Conservation (phyloP, 139 green algal species). For the Nannochloris sp. region DNA sequence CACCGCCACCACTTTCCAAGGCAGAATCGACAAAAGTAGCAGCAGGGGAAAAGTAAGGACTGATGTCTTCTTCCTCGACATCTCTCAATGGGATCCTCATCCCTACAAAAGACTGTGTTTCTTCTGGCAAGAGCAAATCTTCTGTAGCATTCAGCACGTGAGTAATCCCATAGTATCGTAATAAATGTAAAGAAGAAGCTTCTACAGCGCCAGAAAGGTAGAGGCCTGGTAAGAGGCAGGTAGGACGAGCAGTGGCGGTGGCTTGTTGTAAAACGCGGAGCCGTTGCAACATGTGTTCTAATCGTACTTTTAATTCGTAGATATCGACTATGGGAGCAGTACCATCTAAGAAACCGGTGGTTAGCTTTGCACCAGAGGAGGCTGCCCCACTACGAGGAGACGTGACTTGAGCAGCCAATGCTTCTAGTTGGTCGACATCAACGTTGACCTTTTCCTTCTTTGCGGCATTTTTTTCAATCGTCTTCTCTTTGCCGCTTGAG, state of each 20-base stretch:
- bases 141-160: conserved; percentile 82
- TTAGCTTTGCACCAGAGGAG: conserved; percentile 32
- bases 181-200: conserved; percentile 59
- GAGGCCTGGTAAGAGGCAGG: conserved; percentile 44
- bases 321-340: conserved; percentile 70
- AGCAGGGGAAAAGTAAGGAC: conserved; percentile 37
- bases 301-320: conserved; percentile 80
- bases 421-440: too few species aligned
- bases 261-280: conserved; percentile 60
- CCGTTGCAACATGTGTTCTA: conserved; percentile 78
- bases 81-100: conserved; percentile 61
- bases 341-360: conserved; percentile 77
- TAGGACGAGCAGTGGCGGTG: conserved; percentile 39
- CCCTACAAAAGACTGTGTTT: not conserved
- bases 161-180: conserved; percentile 74
- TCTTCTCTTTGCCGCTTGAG: too few species aligned
- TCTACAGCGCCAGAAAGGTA: conserved; percentile 71
- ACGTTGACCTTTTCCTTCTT: too few species aligned
- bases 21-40: conserved; percentile 60
- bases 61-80: conserved; percentile 70
- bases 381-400: conserved; percentile 14
- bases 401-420: not conserved
- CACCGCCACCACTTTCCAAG: conserved; percentile 25
- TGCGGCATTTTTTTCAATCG: not conserved
- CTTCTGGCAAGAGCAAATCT: conserved; percentile 10